Conservation (phyloP, 805 yeast species). For the Candida nemodendra region DNA sequence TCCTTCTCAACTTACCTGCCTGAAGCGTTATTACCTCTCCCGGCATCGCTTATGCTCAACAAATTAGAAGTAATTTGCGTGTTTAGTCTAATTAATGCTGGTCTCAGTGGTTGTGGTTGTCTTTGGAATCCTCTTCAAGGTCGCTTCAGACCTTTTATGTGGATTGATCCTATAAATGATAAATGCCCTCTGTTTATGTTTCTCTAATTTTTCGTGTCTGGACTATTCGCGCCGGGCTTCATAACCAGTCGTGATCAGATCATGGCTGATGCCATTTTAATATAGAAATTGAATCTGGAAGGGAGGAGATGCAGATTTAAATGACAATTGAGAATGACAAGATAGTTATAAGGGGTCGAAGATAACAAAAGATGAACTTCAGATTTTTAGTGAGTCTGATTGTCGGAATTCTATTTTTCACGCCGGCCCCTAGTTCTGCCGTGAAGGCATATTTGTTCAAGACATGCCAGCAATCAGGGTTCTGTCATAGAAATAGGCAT, state of each 20-base stretch:
- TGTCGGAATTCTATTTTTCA: slow-evolving; percentile 1
- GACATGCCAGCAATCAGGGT: slow-evolving; percentile 76
- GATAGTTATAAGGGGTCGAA: too few relatives aligned
- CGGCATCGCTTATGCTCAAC: slow-evolving; percentile 37
- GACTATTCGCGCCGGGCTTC: slow-evolving; percentile 6
- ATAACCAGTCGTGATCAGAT: slow-evolving; percentile 2
- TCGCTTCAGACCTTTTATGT: not conserved
- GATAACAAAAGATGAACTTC: not conserved
- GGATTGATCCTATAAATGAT: too few relatives aligned
- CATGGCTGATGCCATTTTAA: too few relatives aligned
- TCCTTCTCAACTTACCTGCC: slow-evolving; percentile 39
- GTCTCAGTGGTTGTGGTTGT: slow-evolving; percentile 1
- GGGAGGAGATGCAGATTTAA: too few relatives aligned
- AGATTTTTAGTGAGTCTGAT: slow-evolving; percentile 3
- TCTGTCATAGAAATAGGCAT: slow-evolving; percentile 76
- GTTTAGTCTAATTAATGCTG: too few relatives aligned
- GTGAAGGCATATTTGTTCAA: slow-evolving; percentile 73
- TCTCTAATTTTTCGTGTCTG: slow-evolving; percentile 1
- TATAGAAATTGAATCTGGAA: too few relatives aligned
- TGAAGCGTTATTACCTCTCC: slow-evolving; percentile 73
- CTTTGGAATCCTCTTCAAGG: not conserved
- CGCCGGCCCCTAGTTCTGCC: slow-evolving; percentile 26
- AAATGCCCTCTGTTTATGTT: too few relatives aligned
- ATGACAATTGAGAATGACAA: too few relatives aligned
- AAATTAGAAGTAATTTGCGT: too few relatives aligned